Conservation (phyloP, 176 grass and related monocot species). For the Chloris gayana region DNA sequence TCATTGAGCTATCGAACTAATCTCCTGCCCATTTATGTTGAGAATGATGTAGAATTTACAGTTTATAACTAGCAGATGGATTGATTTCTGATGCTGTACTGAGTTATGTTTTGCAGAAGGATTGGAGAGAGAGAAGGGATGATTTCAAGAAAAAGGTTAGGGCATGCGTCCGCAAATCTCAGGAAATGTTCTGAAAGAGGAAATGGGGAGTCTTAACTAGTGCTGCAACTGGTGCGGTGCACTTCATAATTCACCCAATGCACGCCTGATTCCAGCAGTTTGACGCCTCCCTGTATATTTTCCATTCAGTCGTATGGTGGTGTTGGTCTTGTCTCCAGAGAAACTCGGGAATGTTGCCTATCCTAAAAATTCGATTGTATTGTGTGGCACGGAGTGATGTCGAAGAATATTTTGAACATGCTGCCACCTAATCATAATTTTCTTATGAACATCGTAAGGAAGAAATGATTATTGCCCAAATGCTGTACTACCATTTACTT, state of each 20-base stretch:
- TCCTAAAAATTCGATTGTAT: slow-evolving; percentile 42
- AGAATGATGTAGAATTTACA: not conserved
- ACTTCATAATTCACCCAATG: not conserved
- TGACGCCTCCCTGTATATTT: slow-evolving; percentile 52
- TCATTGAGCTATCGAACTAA: not conserved
- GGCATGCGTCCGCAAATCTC: slow-evolving; percentile 71
- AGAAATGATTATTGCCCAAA: not conserved
- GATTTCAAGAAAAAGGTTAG: slow-evolving; percentile 98
- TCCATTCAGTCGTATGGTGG: slow-evolving; percentile 40
- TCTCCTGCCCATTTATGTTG: not conserved
- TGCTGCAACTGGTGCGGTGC: slow-evolving; percentile 19
- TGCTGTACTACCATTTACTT: not conserved
- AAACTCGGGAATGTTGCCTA: slow-evolving; percentile 36
- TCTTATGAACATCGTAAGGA: slow-evolving; percentile 31
- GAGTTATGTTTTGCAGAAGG: slow-evolving; percentile 66
- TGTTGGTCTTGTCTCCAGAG: slow-evolving; percentile 38
- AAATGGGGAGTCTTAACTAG: slow-evolving; percentile 41
- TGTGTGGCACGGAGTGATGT: slow-evolving; percentile 42
- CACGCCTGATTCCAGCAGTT: slow-evolving; percentile 34
- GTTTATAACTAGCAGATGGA: not conserved
- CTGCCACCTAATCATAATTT: slow-evolving; percentile 35
- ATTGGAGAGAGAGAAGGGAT: slow-evolving; percentile 90
- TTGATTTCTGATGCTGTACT: slow-evolving; percentile 17
- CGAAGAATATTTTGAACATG: slow-evolving; percentile 43
- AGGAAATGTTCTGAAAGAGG: slow-evolving; percentile 82